These are phyloP conservation scores for Parmelia sp. DNA, from an alignment of 495 filamentous ascomycete species.

Conservation along the genomic window DNA sequence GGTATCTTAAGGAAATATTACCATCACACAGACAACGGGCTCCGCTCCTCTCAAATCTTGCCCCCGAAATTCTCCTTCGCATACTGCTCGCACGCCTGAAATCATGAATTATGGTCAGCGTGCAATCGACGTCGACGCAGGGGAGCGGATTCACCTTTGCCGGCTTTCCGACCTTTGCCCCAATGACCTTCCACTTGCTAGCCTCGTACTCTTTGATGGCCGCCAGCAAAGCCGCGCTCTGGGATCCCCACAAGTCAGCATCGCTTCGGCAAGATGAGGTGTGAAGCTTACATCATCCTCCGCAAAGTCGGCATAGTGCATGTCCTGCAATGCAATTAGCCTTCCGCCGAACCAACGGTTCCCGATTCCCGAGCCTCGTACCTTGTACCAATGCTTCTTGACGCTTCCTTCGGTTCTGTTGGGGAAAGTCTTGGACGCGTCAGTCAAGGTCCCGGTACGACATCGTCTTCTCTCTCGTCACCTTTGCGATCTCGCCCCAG, in stretches of 20 bases:
- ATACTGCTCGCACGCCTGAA: slow-evolving; percentile 92
- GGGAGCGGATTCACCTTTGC: slow-evolving; percentile 63
- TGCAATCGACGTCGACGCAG: not conserved
- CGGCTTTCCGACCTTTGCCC: slow-evolving; percentile 92
- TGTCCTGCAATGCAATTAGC: slow-evolving; percentile 54
- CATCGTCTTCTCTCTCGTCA: slow-evolving; percentile 30
- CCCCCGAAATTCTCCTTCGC: slow-evolving; percentile 82
- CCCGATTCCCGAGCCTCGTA: slow-evolving; percentile 35
- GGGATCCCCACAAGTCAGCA: slow-evolving; percentile 33
- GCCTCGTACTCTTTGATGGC: slow-evolving; percentile 98
- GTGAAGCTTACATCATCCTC: slow-evolving; percentile 78
- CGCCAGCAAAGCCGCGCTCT: slow-evolving; percentile 78
- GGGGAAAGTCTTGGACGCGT: slow-evolving; percentile 68
- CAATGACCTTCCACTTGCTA: slow-evolving; percentile 97
- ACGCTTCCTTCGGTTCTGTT: slow-evolving; percentile 91
- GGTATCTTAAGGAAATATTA: slow-evolving; percentile 14
- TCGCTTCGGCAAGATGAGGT: not conserved
- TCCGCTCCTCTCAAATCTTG: slow-evolving; percentile 16
- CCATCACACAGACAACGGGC: not conserved
- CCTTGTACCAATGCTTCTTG: slow-evolving; percentile 99
- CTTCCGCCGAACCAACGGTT: slow-evolving; percentile 15
- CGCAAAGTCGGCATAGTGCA: slow-evolving; percentile 98
- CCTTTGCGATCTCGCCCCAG: slow-evolving; percentile 98
- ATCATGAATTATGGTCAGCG: slow-evolving; percentile 14
- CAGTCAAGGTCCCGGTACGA: slow-evolving; percentile 17